These are phyloP conservation scores for Phellopilus nigrolimitatus DNA, from an alignment of 1,284 basidiomycete genomes.

Conservation along the genomic window DNA sequence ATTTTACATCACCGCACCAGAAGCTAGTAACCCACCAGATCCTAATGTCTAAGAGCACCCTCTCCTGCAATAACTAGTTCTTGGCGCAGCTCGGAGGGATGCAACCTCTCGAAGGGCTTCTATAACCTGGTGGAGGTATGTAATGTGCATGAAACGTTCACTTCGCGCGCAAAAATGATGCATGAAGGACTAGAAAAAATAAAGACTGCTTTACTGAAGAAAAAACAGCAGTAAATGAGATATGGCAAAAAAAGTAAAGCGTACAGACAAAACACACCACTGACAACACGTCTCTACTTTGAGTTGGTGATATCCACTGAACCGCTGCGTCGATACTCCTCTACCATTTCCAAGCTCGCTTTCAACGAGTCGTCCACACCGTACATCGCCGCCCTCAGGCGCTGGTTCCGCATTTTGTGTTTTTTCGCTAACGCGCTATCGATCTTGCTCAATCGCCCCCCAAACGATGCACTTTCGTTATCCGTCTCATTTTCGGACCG, in stretches of 20 bases:
- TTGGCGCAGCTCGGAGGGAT: no score
- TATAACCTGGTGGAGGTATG: no score
- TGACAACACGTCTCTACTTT: background rate
- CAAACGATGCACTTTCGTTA: background rate
- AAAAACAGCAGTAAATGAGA: background rate
- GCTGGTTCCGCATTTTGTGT: background rate
- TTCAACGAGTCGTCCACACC: constrained; percentile 18
- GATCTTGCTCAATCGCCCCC: background rate
- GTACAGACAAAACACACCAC: background rate
- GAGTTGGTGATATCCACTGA: background rate
- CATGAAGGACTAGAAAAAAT: background rate
- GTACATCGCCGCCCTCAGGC: constrained; percentile 14
- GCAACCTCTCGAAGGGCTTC: no score
- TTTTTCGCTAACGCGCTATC: background rate
- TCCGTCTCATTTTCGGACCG: background rate
- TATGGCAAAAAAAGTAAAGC: background rate
- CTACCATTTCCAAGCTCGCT: constrained; percentile 18
- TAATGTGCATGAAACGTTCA: no score
- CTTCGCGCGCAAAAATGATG: no score
- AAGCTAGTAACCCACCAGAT: no score
- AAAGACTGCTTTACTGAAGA: background rate
- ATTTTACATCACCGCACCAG: no score
- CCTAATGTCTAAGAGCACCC: no score
- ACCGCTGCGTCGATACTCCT: constrained; percentile 6
- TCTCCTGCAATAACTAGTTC: no score